Evolutionary conservation across 116 monocot genomes (phyloP), one percentile per base, ranked within the genome.

Genomic region (Dioscorea cayenensis): DNA sequence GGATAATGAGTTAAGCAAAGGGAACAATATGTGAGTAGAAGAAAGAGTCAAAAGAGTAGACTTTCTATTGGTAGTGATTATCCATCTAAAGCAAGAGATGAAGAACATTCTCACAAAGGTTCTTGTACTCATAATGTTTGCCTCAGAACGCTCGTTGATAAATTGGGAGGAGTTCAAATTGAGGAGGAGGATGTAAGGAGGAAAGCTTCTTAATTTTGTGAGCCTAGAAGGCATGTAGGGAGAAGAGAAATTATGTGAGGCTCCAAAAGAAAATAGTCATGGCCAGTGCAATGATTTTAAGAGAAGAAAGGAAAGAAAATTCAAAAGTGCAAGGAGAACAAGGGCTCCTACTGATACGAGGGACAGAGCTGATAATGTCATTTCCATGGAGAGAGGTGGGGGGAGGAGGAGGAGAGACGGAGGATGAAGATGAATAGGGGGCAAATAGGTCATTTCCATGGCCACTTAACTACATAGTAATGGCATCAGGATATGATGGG

Each of bases 301-400:
- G 20, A 81, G 77, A 69, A 68, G 38, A 66, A 86, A 85, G 82
- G 87, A 71, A 73, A 73, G 66, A 16, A 85, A 72, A 28, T 67
- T 75, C 37, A 85, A 64, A 75, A 66, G 69, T 62, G 49, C 16
- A 23, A 92, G 82, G 77, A 75, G 71, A 66, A 66, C 35, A 71
- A 76, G 71, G 27, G 79, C 60, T 62, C 75, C 74, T 35, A 70
- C 60, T 25, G 66, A n/a, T 68, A 75, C 62, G 9, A 72, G 66
- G 77, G 65, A 36, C 28, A 66, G 71, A 65, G 72, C 51, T 62
- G 74, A 72, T 28, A 84, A 71, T 35, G 77, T n/a, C n/a, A n/a
- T n/a, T n/a, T n/a, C n/a, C n/a, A n/a, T n/a, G n/a, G n/a, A n/a
- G n/a, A n/a, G n/a, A n/a, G n/a, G n/a, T n/a, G n/a, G n/a, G n/a